Evolutionary conservation across 495 filamentous ascomycete species (phyloP), one percentile per base, ranked within the genome.

Genomic region (Glonium stellatum): DNA sequence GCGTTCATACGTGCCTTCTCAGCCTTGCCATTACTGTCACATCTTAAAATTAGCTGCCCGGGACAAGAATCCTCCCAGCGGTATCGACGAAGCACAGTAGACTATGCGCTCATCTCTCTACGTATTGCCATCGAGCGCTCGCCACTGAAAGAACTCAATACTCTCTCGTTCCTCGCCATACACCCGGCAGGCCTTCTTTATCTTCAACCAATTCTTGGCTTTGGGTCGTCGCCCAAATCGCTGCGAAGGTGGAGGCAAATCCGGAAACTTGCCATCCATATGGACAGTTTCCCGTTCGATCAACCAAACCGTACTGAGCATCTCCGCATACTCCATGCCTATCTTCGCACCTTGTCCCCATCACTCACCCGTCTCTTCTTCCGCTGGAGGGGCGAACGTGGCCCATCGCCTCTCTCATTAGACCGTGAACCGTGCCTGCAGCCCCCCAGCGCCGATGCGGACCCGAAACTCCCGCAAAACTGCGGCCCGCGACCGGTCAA

Each of bases 81-180:
- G 18, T 87, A 88, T 63, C 80, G 89, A 13, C 81, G 88, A 52
- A 83, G 82, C 71, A 81, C 83, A 34, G 87, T 92, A 23, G 89
- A 92, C 75, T 92, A 90, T 69, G 88, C 88, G 3, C 79, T 92
- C 37, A 88, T 90, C 62, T 88, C 84, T 60, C 71, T 91, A 49
- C 84, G 88, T 52, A 88, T 92, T 59, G 84, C 87, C 0, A 71
- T 91, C 12, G 87, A 91, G 69, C 81, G 84, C 50, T 79, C 82
- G 9, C 79, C 80, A 1, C 75, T 91, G 35, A 75, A 61, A 42
- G 74, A 72, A 37, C 78, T 92, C 1, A 74, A 77, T 35, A 82
- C 81, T 27, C 77, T 93, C 5, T 84, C 85, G 3, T 74, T 92
- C 15, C 75, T 79, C 8, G 78, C 80, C 0, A 80, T 92, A 10